Percentiles rank a stretch among this genome's conserved stretches.
Evolutionary conservation across 768 basidiomycete genomes (phyloP).

Genomic region (Boletus rubescentipes): DNA sequence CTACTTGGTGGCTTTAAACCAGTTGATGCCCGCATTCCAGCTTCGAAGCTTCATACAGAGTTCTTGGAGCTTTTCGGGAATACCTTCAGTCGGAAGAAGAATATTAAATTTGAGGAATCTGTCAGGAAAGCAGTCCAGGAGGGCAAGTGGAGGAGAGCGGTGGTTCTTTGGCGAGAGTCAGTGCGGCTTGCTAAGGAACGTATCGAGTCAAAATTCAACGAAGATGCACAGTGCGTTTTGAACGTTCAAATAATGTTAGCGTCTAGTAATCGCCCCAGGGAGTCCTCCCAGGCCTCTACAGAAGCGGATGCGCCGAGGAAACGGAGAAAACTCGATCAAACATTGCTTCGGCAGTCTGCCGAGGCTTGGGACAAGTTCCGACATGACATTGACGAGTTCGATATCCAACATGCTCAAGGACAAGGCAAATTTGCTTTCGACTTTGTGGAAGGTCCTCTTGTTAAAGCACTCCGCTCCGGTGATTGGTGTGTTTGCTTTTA

Average conservation of each 20-base stretch:
- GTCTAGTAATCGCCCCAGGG: slow-evolving; percentile 6
- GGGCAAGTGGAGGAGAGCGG: slow-evolving; percentile 81
- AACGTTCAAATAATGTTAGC: not conserved
- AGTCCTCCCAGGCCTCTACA: slow-evolving; percentile 28
- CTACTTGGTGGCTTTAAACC: slow-evolving; percentile 95
- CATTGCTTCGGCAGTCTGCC: slow-evolving; percentile 43
- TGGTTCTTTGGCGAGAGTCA: slow-evolving; percentile 82
- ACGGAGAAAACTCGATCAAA: slow-evolving; percentile 60
- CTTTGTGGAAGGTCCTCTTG: slow-evolving; percentile 95
- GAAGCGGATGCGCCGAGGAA: slow-evolving; percentile 59
- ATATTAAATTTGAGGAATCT: slow-evolving; percentile 80
- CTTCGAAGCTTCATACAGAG: slow-evolving; percentile 60
- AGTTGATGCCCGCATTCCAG: slow-evolving; percentile 83
- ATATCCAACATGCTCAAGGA: slow-evolving; percentile 83
- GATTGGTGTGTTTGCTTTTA: slow-evolving; percentile 68
- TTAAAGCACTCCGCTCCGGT: slow-evolving; percentile 83
- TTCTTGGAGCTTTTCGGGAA: slow-evolving; percentile 81
- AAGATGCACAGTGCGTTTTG: slow-evolving; percentile 27
- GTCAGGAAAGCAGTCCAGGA: slow-evolving; percentile 80
- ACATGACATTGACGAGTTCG: slow-evolving; percentile 72
- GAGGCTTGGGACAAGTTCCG: slow-evolving; percentile 68
- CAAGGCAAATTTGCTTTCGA: slow-evolving; percentile 90
- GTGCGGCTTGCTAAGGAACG: slow-evolving; percentile 65
- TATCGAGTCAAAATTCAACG: slow-evolving; percentile 40
- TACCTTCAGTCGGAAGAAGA: slow-evolving; percentile 89